Base-by-base conservation (phyloP, 768 basidiomycete genomes). In the Lactarius trivialis region DNA sequence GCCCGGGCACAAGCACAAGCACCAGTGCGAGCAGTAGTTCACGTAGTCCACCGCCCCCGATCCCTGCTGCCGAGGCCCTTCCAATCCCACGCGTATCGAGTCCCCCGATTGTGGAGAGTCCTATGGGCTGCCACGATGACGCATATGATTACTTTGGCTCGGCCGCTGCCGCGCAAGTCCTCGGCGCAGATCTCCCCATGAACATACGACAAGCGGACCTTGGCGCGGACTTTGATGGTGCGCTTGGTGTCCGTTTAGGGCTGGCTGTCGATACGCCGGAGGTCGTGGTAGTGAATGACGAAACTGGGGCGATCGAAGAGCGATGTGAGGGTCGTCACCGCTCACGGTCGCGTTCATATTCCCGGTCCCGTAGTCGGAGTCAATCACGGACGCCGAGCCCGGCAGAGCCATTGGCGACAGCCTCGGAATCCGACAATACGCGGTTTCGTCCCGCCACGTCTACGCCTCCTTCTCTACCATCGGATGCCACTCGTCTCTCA, bases 1-100 rank as follows among this genome's bases (percentile, higher is more conserved):
- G 72, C 58, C 73, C 73, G 48, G 71, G 70, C n/a, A 51, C 67
- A 45, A 63, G 66, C 45, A 57, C 62, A 24, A 65, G 61, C 12
- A 63, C 67, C 17, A 64, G 62, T 43, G 54, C 65, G 30, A 64
- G 65, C 65, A 62, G 19, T 60, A 65, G 15, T 55, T 64, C 51
- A 32, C 58, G 58, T 49, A 50, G 50, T 17, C 57, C 67, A 54
- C 34, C 67, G 30, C 59, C 70, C 57, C 32, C 63, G 55, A 26
- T 60, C 21, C 50, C 57, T 17, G 49, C 43, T 28, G 61, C 61
- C 54, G 58, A 67, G 39, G 58, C 61, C 32, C 26, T 60, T 50
- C 60, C 56, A 24, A 30, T 57, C n/a, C 65, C 63, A n/a, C 55
- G 39, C 15, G 49, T 53, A 9, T 52, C 52, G 48, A 64, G 54